A percentile compares a stretch with the other conserved stretches of the same genome.
Evolutionary conservation across 148 eudicot genomes (phyloP).

Genomic region (Amaranthus hypochondriacus): DNA sequence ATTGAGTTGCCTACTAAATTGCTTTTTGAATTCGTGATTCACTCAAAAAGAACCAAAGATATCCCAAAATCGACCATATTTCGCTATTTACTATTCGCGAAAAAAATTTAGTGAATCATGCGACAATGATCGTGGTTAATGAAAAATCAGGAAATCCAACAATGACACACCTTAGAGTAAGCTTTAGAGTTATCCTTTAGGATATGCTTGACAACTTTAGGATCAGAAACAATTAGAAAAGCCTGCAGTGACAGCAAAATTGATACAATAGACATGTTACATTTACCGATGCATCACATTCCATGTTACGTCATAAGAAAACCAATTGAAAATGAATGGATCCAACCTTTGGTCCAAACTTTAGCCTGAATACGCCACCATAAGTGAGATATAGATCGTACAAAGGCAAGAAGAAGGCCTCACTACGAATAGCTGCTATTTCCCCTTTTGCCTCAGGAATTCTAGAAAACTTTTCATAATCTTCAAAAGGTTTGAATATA

Average conservation of each 20-base stretch:
- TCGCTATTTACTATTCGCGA: too few relatives aligned
- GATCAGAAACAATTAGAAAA: slow-evolving; percentile 94
- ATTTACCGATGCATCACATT: neutral
- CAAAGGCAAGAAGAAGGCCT: slow-evolving; percentile 86
- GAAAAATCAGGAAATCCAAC: neutral
- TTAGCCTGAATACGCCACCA: slow-evolving; percentile 90
- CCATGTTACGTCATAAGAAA: neutral
- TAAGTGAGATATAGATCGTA: slow-evolving; percentile 92
- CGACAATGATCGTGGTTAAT: neutral
- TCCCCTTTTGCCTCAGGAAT: slow-evolving; percentile 88
- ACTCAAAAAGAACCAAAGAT: too few relatives aligned
- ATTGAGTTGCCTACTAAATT: neutral
- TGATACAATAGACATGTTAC: neutral
- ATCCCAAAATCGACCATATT: too few relatives aligned
- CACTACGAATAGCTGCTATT: slow-evolving; percentile 61
- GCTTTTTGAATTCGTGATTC: too few relatives aligned
- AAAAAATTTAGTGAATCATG: too few relatives aligned
- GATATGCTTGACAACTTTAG: slow-evolving; percentile 79
- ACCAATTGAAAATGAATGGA: slow-evolving; percentile 3
- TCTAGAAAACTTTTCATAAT: slow-evolving; percentile 41
- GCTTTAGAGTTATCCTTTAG: slow-evolving; percentile 79
- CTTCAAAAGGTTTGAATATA: slow-evolving; percentile 44
- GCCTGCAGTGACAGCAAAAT: slow-evolving; percentile 53
- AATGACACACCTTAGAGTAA: slow-evolving; percentile 76
- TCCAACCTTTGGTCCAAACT: slow-evolving; percentile 94